Evolutionary conservation across 2,329 filamentous ascomycete genomes (phyloP), one percentile per base, ranked within the genome.

Genomic region (Rasamsonia emersonii): DNA sequence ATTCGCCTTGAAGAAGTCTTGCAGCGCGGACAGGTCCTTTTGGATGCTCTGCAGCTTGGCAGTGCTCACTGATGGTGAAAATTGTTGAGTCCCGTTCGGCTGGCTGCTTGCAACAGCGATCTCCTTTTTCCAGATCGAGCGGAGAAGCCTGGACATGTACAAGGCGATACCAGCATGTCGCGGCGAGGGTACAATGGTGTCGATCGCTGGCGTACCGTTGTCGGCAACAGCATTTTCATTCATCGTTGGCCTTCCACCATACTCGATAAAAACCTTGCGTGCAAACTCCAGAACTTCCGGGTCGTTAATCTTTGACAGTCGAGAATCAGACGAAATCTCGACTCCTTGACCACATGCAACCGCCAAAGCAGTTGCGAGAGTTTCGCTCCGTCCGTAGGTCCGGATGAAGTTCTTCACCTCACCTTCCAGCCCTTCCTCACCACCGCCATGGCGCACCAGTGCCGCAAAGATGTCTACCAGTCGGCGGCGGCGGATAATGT

Each of bases 261-360:
- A 88, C 45, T 93, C 88, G 36, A 96, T 86, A 56, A 95, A 96
- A 1, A 82, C 82, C 41, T 83, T 80, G 37, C 86, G 77, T 3
- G 89, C 91, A 39, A 80, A 76, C 45, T 94, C 86, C 28, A 93
- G 70, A 1, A 93, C 86, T 20, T 86, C 76, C 9, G 88, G 83
- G 49, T 96, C 91, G 19, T 80, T 82, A 15, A 82, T 70, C 41
- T 69, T 72, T 0, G 83, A 79, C 7, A 80, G 62, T 25, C 86
- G 76, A 25, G 77, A 74, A 36, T 86, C 82, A 1, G 68, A 55
- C 0, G 81, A 82, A 13, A 84, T 74, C 49, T 94, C 89, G 16
- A 82, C 79, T 7, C 86, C 89, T 54, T 96, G 88, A 3, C 89
- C 88, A 56, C 91, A 98, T 21, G 91, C 88, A 18, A 98, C 91